phyloP scores from a whole-genome alignment of 2,329 filamentous ascomycete genomes.

The Neonectria coccinea region DNA sequence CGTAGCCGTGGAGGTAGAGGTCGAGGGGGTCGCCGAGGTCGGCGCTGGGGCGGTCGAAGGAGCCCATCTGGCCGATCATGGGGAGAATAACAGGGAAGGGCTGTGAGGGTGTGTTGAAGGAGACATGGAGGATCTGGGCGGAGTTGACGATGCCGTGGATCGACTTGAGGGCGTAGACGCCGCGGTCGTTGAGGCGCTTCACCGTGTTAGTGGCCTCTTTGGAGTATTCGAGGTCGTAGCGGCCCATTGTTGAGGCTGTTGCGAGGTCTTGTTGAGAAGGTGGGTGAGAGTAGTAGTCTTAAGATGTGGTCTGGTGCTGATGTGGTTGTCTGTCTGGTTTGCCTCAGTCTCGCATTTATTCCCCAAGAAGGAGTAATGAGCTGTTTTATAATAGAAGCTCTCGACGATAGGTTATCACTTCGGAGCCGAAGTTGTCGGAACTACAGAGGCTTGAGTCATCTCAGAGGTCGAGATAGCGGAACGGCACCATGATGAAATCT shows the following conservation, averaged over 20 bases:
- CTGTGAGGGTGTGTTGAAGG: slow-evolving; percentile 73
- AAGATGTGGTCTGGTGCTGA: too few species aligned
- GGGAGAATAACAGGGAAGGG: slow-evolving; percentile 83
- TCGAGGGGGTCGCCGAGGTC: slow-evolving; percentile 74
- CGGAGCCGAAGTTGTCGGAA: slow-evolving; percentile 16
- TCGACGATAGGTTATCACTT: slow-evolving; percentile 3
- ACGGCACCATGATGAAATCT: slow-evolving; percentile 17
- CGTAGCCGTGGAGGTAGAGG: slow-evolving; percentile 87
- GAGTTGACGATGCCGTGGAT: slow-evolving; percentile 83
- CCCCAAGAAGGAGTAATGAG: not conserved
- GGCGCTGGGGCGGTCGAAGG: slow-evolving; percentile 72
- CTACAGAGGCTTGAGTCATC: slow-evolving; percentile 4
- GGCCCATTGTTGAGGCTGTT: slow-evolving; percentile 48
- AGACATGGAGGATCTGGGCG: slow-evolving; percentile 81
- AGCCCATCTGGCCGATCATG: slow-evolving; percentile 88
- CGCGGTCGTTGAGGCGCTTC: slow-evolving; percentile 74
- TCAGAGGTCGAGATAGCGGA: slow-evolving; percentile 3
- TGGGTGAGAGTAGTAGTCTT: not conserved
- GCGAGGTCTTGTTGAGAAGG: slow-evolving; percentile 4
- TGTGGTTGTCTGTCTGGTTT: slow-evolving; percentile 1
- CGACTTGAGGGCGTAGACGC: slow-evolving; percentile 76
- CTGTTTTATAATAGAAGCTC: slow-evolving; percentile 14
- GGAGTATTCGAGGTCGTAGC: slow-evolving; percentile 67
- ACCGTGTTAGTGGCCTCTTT: slow-evolving; percentile 73
- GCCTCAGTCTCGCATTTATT: not conserved